Conservation (phyloP, 1,284 basidiomycete genomes). For the Trametes polyzona region DNA sequence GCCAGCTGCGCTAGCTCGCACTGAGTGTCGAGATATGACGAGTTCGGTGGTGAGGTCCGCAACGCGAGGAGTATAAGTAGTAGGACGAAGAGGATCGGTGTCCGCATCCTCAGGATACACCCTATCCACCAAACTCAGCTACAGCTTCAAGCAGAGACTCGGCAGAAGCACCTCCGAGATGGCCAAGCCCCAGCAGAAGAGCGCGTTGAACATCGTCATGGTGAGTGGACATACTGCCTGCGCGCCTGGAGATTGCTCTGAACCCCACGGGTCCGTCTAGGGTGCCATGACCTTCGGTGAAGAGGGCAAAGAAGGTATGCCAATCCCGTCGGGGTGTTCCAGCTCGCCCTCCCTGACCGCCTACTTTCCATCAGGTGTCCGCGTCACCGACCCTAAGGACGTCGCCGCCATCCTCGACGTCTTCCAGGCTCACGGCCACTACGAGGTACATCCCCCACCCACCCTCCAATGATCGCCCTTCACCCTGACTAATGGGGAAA, state of each 20-base stretch:
- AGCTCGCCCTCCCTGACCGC: neutral
- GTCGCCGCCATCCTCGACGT: slow-evolving; percentile 58
- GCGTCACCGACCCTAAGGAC: slow-evolving; percentile 55
- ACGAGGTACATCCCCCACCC: slow-evolving; percentile 38
- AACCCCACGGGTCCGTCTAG: slow-evolving; percentile 11
- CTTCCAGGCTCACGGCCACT: slow-evolving; percentile 62
- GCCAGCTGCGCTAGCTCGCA: no score
- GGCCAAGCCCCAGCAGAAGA: slow-evolving; percentile 37
- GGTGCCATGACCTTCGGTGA: slow-evolving; percentile 40
- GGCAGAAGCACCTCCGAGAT: no score
- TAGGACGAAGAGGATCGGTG: no score
- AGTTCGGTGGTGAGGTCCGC: no score
- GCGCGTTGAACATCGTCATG: slow-evolving; percentile 48
- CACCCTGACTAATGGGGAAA: neutral
- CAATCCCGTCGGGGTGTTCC: neutral
- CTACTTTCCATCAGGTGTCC: slow-evolving; percentile 35
- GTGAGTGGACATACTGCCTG: slow-evolving; percentile 21
- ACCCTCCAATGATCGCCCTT: neutral
- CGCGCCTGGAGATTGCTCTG: neutral
- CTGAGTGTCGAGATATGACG: no score
- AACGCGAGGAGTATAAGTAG: no score
- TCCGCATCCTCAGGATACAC: no score
- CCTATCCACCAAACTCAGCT: no score
- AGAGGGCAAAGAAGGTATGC: slow-evolving; percentile 26
- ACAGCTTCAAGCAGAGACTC: no score